Evolutionary conservation across 75 land plant genomes (phyloP), one percentile per base, ranked within the genome.

Genomic region (Picea glauca): DNA sequence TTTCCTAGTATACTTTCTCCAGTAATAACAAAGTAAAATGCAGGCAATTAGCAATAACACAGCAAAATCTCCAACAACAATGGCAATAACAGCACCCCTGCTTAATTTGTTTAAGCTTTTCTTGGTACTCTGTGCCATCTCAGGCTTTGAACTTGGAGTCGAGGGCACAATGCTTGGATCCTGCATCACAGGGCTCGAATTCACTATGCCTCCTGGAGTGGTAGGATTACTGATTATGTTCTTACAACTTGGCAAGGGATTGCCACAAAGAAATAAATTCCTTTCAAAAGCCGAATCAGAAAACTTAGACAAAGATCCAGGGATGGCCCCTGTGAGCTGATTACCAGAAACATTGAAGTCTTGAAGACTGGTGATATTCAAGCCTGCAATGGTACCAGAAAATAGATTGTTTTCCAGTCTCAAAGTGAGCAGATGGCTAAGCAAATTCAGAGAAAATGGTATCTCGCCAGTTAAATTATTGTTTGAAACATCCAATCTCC

Each of bases 401-500:
- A 95, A 84, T 32, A 57, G 68, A 83, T 94, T 94, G 57, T 68
- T 80, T 60, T 90, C 87, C 31, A 94, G 83, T 20, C 89, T 79
- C 70, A 94, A 80, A 7, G 94, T 92, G 46, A 88, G 83, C 13
- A 94, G 67, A 58, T 87, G 86, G 65, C 83, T 67, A 26, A 92
- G 81, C 18, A 66, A 78, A 80, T 87, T 83, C 17, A 92, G 58
- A 11, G 77, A 66, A 8, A 26, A 17, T 35, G 98, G 98, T 54
- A 94, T 81, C 56, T 78, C 46, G 8, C 98, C 98, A 26, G 87
- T 78, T 35, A 94, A 78, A 54, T 77, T 62, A 81, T 90, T 92
- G 77, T 54, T 46, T 4, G 94, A 90, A 54, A 93, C 83, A 81
- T 93, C 93, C 60, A 93, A 88, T 21, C 94, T 83, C 87, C 88